Conservation (phyloP, 2,329 filamentous ascomycete genomes). For the Triangularia setosa region DNA sequence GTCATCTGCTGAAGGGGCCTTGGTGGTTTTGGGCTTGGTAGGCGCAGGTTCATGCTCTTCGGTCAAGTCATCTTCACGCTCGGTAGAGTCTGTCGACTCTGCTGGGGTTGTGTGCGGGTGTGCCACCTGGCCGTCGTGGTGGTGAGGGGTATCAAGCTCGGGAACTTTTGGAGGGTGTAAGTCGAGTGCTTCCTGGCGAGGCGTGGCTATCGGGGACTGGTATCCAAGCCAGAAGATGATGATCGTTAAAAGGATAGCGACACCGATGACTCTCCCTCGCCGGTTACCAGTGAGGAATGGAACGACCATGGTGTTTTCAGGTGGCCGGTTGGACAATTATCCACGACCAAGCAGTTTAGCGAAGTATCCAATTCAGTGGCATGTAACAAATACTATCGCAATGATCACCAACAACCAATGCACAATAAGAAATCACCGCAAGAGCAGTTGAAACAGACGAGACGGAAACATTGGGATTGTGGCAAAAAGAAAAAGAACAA, state of each 20-base stretch:
- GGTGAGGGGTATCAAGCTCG: background rate
- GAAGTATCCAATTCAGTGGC: background rate
- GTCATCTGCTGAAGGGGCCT: background rate
- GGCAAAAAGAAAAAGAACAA: background rate
- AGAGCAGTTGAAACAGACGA: background rate
- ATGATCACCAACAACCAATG: background rate
- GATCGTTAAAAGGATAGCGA: slow-evolving; percentile 19
- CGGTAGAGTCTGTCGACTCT: background rate
- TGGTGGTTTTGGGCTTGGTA: background rate
- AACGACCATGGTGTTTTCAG: slow-evolving; percentile 18
- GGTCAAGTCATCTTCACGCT: background rate
- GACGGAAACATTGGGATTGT: background rate
- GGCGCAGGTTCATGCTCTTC: background rate
- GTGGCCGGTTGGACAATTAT: background rate
- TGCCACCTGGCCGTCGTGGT: background rate
- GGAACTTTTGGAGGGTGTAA: slow-evolving; percentile 5
- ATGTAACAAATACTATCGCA: background rate
- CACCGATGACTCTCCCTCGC: slow-evolving; percentile 16
- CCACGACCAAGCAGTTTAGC: background rate
- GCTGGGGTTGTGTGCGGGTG: slow-evolving; percentile 1
- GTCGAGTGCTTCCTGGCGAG: slow-evolving; percentile 8
- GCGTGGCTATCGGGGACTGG: slow-evolving; percentile 13
- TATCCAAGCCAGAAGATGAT: slow-evolving; percentile 22
- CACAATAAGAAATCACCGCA: background rate
- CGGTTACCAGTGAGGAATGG: slow-evolving; percentile 19